These are phyloP conservation scores for Paraglomus brasilianum DNA, from an alignment of 192 early-diverging fungal species.

Conservation along the genomic window DNA sequence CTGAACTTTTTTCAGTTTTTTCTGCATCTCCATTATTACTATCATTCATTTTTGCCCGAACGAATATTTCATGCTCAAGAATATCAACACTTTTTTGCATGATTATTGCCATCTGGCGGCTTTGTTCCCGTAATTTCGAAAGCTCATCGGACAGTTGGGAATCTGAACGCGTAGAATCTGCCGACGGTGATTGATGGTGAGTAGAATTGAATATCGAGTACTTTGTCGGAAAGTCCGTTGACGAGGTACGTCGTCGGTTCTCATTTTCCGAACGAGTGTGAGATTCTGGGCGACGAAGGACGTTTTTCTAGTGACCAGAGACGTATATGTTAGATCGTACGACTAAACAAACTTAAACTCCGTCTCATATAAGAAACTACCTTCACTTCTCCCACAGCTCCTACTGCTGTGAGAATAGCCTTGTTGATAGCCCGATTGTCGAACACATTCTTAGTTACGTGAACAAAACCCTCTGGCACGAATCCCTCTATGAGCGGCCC, in stretches of 20 bases:
- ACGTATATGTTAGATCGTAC: not conserved
- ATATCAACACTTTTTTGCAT: slow-evolving; percentile 42
- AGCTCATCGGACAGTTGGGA: not conserved
- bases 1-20: slow-evolving; percentile 24
- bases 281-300: slow-evolving; percentile 32
- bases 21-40: slow-evolving; percentile 19
- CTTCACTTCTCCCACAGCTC: slow-evolving; percentile 39
- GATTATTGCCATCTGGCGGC: slow-evolving; percentile 38
- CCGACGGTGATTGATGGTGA: not conserved
- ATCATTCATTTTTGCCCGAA: slow-evolving; percentile 19
- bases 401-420: slow-evolving; percentile 47
- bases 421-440: slow-evolving; percentile 58
- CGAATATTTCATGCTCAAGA: slow-evolving; percentile 47
- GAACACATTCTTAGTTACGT: slow-evolving; percentile 56
- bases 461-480: slow-evolving; percentile 44
- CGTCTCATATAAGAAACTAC: slow-evolving; percentile 21
- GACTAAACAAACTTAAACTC: no score
- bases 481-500: slow-evolving; percentile 21
- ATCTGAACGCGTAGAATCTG: not conserved
- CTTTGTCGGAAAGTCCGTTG: slow-evolving; percentile 3
- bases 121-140: slow-evolving; percentile 26
- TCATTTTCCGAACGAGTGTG: slow-evolving; percentile 15
- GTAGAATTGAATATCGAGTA: slow-evolving; percentile 7
- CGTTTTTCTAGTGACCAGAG: slow-evolving; percentile 35
- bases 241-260: not conserved